Evolutionary conservation across 192 early-diverging fungal genomes (phyloP).

Genomic region (Radiomyces spectabilis): DNA sequence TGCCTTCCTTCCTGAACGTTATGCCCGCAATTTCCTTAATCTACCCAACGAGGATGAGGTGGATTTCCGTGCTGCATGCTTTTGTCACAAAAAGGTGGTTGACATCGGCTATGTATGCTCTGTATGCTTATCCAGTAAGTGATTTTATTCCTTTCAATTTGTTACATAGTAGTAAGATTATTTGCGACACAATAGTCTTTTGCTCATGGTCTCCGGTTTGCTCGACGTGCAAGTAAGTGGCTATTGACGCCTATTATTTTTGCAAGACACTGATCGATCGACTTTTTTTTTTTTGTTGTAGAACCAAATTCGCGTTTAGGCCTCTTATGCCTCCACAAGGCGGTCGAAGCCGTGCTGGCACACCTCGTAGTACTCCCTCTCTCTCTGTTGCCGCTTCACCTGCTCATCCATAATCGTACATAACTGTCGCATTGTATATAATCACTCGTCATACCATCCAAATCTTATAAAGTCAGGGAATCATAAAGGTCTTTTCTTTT

Average conservation of each 20-base stretch:
- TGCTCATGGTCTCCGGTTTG: conserved; percentile 65
- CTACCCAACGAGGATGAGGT: conserved; percentile 73
- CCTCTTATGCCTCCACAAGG: conserved; percentile 27
- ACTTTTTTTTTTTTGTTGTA: conserved; percentile 12
- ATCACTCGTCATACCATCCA: too few species aligned
- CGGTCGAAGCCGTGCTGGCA: too few species aligned
- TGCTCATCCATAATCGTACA: too few species aligned
- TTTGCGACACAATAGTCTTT: conserved; percentile 37
- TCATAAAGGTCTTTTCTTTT: too few species aligned
- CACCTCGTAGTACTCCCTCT: too few species aligned
- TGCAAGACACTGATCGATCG: neutral
- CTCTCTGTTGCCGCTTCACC: too few species aligned
- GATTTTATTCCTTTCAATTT: neutral
- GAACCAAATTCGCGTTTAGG: conserved; percentile 65
- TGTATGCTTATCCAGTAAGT: conserved; percentile 89
- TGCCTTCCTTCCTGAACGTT: conserved; percentile 74
- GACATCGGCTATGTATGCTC: conserved; percentile 97
- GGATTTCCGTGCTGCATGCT: conserved; percentile 93
- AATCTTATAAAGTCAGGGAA: too few species aligned
- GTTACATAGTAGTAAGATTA: neutral
- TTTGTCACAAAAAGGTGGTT: conserved; percentile 91
- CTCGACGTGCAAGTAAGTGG: conserved; percentile 61
- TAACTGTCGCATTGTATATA: too few species aligned
- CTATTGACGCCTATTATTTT: neutral
- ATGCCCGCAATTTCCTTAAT: conserved; percentile 61